These are phyloP conservation scores for Tulasnella sp. DNA, from an alignment of 768 basidiomycete species.

Conservation along the genomic window DNA sequence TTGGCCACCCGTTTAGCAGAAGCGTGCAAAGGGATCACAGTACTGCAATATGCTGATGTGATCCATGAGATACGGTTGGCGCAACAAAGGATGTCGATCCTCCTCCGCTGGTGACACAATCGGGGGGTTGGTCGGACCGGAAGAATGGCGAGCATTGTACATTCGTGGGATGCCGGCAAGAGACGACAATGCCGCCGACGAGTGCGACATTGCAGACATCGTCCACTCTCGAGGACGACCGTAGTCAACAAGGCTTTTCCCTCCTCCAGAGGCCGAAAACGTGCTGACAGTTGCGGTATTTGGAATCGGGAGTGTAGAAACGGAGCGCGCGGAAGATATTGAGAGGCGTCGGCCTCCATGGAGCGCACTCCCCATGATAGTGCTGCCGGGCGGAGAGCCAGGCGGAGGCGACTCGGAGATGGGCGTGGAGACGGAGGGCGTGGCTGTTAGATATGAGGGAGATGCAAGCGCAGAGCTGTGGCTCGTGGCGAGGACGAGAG, in stretches of 20 bases:
- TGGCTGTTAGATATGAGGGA: conserved; percentile 13
- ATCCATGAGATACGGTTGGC: not conserved
- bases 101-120: not conserved
- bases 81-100: conserved; percentile 5
- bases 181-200: conserved; percentile 17
- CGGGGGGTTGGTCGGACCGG: not conserved
- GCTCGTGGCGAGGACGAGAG: not conserved
- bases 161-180: conserved; percentile 9
- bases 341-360: not conserved
- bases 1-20: conserved; percentile 1
- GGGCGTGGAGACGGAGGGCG: not conserved
- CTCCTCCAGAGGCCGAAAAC: not conserved
- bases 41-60: conserved; percentile 3
- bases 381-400: not conserved
- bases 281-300: not conserved
- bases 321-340: conserved; percentile 7
- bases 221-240: not conserved
- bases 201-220: conserved; percentile 11
- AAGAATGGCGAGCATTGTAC: not conserved
- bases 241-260: not conserved
- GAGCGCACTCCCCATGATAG: not conserved
- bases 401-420: conserved; percentile 7
- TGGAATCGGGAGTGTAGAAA: conserved; percentile 12
- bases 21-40: conserved; percentile 7
- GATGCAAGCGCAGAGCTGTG: conserved; percentile 2